A percentile compares a stretch with the other conserved stretches of the same genome.
Evolutionary conservation across 2,329 filamentous ascomycete genomes (phyloP).

Genomic region (Xylaria multiplex): DNA sequence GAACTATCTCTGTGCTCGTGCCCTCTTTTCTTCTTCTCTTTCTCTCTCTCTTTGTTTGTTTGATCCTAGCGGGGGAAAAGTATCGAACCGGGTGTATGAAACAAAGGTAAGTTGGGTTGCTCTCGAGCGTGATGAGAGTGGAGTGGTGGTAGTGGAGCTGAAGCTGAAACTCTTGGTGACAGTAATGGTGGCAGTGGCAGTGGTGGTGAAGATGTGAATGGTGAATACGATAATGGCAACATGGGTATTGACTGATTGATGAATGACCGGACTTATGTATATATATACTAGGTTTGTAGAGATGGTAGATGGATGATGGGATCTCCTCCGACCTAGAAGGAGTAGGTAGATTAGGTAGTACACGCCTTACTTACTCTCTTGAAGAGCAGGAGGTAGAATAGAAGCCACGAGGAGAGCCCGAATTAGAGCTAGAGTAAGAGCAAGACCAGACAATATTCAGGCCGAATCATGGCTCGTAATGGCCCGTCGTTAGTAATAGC

Average conservation of each 20-base stretch:
- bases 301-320: no score
- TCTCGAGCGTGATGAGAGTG: slow-evolving; percentile 9
- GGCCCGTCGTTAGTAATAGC: not conserved
- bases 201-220: slow-evolving; percentile 15
- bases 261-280: not conserved
- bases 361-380: slow-evolving; percentile 4
- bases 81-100: slow-evolving; percentile 3
- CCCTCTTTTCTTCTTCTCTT: not conserved
- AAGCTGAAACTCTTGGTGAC: not conserved
- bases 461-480: not conserved
- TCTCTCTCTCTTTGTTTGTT: no score
- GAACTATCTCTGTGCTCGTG: not conserved
- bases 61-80: not conserved
- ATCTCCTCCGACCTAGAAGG: no score
- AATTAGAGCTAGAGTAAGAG: not conserved
- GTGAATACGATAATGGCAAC: slow-evolving; percentile 11
- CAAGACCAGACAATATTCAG: not conserved
- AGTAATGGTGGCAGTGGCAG: slow-evolving; percentile 1
- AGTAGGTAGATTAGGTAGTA: not conserved
- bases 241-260: slow-evolving; percentile 4
- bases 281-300: no score
- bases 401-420: not conserved
- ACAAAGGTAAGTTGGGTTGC: slow-evolving; percentile 9
- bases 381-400: not conserved
- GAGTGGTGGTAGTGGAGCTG: slow-evolving; percentile 1